Conservation (phyloP, 2,329 filamentous ascomycete genomes). For the Aureobasidium uvarum region DNA sequence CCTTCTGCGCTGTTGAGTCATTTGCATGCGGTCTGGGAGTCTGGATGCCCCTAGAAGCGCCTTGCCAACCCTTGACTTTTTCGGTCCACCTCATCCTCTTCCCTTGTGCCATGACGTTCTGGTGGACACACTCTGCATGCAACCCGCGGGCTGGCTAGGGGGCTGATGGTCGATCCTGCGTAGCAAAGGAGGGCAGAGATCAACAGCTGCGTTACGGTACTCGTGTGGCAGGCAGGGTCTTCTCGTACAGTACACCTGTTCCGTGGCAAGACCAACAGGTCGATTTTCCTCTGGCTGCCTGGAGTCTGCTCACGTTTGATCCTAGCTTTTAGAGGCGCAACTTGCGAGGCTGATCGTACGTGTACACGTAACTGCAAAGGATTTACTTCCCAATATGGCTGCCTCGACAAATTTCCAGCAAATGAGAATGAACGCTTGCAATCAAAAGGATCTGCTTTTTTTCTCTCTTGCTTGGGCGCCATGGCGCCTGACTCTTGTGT, state of each 20-base stretch:
- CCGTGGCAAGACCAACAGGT: slow-evolving; percentile 10
- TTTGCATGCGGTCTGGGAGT: slow-evolving; percentile 12
- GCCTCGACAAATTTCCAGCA: slow-evolving; percentile 19
- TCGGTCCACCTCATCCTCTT: slow-evolving; percentile 1
- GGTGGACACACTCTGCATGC: slow-evolving; percentile 9
- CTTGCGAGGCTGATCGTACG: slow-evolving; percentile 14
- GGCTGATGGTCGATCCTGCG: slow-evolving; percentile 12
- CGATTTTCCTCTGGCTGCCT: slow-evolving; percentile 11
- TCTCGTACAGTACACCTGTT: slow-evolving; percentile 11
- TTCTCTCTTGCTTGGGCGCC: slow-evolving; percentile 1
- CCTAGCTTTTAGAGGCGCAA: slow-evolving; percentile 1
- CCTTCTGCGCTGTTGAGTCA: slow-evolving; percentile 22
- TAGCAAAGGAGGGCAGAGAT: slow-evolving; percentile 8
- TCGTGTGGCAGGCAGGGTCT: slow-evolving; percentile 12
- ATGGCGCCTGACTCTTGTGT: slow-evolving; percentile 18
- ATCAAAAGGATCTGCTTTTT: slow-evolving; percentile 16
- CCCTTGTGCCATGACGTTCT: slow-evolving; percentile 21
- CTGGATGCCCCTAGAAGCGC: slow-evolving; percentile 23
- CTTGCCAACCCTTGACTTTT: slow-evolving; percentile 17
- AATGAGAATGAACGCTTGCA: slow-evolving; percentile 6
- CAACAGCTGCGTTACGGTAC: slow-evolving; percentile 14
- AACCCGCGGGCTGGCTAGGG: slow-evolving; percentile 21
- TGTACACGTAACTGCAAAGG: slow-evolving; percentile 17
- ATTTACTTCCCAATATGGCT: slow-evolving; percentile 6
- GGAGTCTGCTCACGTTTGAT: slow-evolving; percentile 1